Conservation (phyloP, 106 monocot species). For the Narthecium ossifragum region DNA sequence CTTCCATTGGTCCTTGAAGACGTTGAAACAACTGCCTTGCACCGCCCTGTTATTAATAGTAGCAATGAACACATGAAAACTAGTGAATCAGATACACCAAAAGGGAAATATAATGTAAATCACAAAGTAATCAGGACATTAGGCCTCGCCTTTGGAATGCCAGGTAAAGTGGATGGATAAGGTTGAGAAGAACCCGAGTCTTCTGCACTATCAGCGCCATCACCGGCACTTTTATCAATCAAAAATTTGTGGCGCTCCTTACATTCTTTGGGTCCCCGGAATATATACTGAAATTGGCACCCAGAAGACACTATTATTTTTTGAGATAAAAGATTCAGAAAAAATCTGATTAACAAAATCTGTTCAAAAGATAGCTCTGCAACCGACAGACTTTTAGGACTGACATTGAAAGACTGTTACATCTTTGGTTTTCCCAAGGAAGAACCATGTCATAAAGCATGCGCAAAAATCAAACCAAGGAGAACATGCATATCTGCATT, state of each 20-base stretch:
- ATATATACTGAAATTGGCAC: conserved; percentile 83
- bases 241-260: conserved; percentile 90
- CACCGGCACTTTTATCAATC: conserved; percentile 76
- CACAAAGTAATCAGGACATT: background rate
- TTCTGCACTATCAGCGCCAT: conserved; percentile 99
- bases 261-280: conserved; percentile 78
- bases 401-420: no score
- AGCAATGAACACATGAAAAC: conserved; percentile 3
- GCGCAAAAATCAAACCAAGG: no score
- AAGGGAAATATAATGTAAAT: background rate
- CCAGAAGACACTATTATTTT: background rate
- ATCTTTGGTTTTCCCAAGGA: no score
- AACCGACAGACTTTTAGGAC: no score
- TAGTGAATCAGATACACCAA: background rate
- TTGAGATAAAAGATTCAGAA: no score
- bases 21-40: conserved; percentile 88
- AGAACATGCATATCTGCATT: no score
- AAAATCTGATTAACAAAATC: no score
- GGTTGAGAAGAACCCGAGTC: conserved; percentile 98
- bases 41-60: conserved; percentile 58
- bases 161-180: conserved; percentile 85
- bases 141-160: conserved; percentile 85
- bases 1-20: conserved; percentile 94
- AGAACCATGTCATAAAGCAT: no score
- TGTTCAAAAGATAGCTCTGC: no score